phyloP scores from a whole-genome alignment of 805 yeast species.

The Gaillardinia entomophila region DNA sequence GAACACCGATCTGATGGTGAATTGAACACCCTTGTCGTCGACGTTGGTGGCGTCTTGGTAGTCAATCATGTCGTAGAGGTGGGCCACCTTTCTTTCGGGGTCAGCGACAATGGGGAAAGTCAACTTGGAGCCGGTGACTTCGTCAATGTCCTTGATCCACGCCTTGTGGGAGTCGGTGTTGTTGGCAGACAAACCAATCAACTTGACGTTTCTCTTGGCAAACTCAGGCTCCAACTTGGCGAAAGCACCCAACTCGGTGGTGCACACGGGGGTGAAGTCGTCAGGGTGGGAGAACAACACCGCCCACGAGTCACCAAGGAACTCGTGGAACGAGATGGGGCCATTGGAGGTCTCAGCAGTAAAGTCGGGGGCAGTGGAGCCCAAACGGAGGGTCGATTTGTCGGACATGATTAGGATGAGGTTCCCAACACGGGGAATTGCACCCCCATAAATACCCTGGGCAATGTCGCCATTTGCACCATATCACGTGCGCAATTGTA shows the following conservation, averaged over 20 bases:
- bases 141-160: constrained; percentile 92
- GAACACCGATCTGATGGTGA: constrained; percentile 90
- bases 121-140: constrained; percentile 70
- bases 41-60: constrained; percentile 76
- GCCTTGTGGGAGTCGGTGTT: constrained; percentile 70
- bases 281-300: constrained; percentile 92
- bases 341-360: constrained; percentile 79
- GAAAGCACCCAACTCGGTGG: constrained; percentile 93
- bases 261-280: constrained; percentile 95
- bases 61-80: constrained; percentile 81
- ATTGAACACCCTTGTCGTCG: constrained; percentile 60
- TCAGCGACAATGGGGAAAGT: constrained; percentile 91
- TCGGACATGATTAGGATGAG: too few relatives aligned
- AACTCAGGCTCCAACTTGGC: constrained; percentile 87
- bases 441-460: too few relatives aligned
- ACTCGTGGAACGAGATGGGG: constrained; percentile 80
- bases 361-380: constrained; percentile 85
- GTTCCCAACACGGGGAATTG: too few relatives aligned
- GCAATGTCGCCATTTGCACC: too few relatives aligned
- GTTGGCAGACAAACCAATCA: constrained; percentile 88
- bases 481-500: too few relatives aligned
- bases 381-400: constrained; percentile 51
- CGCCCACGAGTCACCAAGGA: constrained; percentile 80
- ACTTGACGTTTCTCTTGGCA: constrained; percentile 75
- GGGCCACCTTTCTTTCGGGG: constrained; percentile 76